Conservation (phyloP, 2,329 filamentous ascomycete genomes). For the Capronia coronata region DNA sequence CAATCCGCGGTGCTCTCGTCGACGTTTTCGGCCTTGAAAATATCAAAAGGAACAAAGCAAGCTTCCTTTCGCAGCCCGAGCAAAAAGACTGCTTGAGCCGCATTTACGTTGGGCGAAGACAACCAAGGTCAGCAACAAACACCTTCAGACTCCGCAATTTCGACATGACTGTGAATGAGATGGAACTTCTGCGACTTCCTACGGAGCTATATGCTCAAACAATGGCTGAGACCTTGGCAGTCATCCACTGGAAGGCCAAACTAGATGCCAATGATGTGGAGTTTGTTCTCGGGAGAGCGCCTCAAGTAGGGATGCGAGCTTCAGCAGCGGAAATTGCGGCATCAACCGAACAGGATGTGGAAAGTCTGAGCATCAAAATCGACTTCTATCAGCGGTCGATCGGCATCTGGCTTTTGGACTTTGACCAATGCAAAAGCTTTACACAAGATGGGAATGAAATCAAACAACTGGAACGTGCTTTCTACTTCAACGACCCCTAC, state of each 20-base stretch:
- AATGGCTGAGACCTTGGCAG: constrained; percentile 48
- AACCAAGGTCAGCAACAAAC: background rate
- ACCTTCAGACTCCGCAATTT: constrained; percentile 13
- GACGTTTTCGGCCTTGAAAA: constrained; percentile 1
- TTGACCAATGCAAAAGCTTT: constrained; percentile 39
- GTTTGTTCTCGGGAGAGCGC: constrained; percentile 44
- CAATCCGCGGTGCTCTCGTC: background rate
- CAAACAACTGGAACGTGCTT: constrained; percentile 39
- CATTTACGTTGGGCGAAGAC: constrained; percentile 42
- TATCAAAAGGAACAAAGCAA: background rate
- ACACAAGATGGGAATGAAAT: constrained; percentile 39
- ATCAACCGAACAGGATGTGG: background rate
- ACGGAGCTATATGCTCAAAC: constrained; percentile 35
- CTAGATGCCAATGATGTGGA: constrained; percentile 52
- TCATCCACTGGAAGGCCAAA: constrained; percentile 45
- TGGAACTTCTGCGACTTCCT: constrained; percentile 40
- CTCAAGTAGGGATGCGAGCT: background rate
- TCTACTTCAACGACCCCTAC: constrained; percentile 48
- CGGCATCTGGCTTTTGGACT: constrained; percentile 46
- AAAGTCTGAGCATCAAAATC: background rate
- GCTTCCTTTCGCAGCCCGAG: constrained; percentile 12
- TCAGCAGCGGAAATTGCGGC: background rate
- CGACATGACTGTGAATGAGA: constrained; percentile 37
- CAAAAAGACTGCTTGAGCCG: constrained; percentile 47
- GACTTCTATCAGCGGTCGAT: constrained; percentile 23